Evolutionary conservation across 192 early-diverging fungal species (phyloP), one percentile per base, ranked within the genome.

Genomic region (Coemansia sp.): DNA sequence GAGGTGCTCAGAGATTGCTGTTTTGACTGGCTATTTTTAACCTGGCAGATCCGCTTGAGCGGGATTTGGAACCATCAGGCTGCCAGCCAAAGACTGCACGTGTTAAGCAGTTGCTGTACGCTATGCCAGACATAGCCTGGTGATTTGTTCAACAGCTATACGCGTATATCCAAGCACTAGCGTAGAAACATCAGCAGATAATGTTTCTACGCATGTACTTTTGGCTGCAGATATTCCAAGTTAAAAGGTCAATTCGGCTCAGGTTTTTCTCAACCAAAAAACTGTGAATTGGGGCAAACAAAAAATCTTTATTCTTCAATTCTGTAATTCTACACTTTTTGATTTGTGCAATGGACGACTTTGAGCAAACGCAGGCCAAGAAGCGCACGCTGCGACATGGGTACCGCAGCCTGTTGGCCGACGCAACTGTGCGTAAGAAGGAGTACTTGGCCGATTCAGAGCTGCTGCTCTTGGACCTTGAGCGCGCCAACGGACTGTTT

Each of bases 361-460:
- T 62, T 4, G 57, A 59, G 48, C 73, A 69, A 49, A 19, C 60
- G 3, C 28, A 19, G 15, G 55, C 64, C 21, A 61, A 66, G 20
- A 59, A 72, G 17, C 78, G 78, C 21, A 42, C 38, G 53, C 59
- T 74, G 42, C 78, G 78, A 9, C 68, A 74, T 59, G 38, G 64
- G 36, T 80, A 80, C 65, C 78, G 78, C 58, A 68, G 50, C 26
- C 65, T 80, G 61, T 65, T 80, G 22, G 64, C 78, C 12, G 68
- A 74, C 44, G 78, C 72, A 0, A 42, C 68, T 0, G 56, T 72
- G 15, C 78, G 72, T 61, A 69, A 71, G 34, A 74, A 74, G 55
- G 78, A 74, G 65, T 80, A 80, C 48, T 62, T 80, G 15, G 54
- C 64, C 1, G 78, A 66, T 57, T 51, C 47, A 50, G 59, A 59